Percentiles rank a stretch among this genome's conserved stretches.
phyloP scores from a whole-genome alignment of 116 monocot genomes.

The Trichopus zeylanicus region DNA sequence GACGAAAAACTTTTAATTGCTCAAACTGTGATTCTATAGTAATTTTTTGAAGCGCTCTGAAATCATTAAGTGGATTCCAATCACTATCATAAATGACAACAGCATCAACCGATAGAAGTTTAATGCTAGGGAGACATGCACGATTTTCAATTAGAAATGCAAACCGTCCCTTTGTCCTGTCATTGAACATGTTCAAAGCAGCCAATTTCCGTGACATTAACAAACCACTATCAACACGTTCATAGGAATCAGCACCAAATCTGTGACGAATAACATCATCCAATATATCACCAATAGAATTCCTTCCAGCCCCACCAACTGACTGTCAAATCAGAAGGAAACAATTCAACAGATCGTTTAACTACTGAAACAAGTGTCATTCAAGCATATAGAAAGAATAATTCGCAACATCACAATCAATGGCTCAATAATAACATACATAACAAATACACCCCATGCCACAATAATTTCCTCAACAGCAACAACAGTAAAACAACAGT shows the following conservation, averaged over 20 bases:
- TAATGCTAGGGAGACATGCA: conserved; percentile 79
- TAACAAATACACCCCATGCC: neutral
- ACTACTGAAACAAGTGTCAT: neutral
- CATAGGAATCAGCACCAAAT: conserved; percentile 81
- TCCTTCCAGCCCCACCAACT: conserved; percentile 42
- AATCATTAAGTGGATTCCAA: conserved; percentile 85
- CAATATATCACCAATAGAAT: conserved; percentile 69
- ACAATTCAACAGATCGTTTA: neutral
- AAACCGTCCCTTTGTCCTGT: conserved; percentile 69
- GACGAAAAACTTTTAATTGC: conserved; percentile 55
- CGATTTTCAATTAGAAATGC: conserved; percentile 79
- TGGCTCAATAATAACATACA: neutral
- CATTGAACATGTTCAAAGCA: conserved; percentile 66
- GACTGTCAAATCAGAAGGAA: conserved; percentile 30
- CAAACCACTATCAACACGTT: conserved; percentile 65
- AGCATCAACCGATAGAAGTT: conserved; percentile 77
- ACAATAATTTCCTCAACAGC: neutral
- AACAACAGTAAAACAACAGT: neutral
- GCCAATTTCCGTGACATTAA: conserved; percentile 38
- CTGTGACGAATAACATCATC: conserved; percentile 85
- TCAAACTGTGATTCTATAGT: conserved; percentile 44
- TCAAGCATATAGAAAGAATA: neutral
- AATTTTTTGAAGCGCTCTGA: conserved; percentile 65
- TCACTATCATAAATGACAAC: conserved; percentile 79
- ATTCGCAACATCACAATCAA: neutral